phyloP scores from a whole-genome alignment of 2,329 filamentous ascomycete species.

The Penicillium sp. region DNA sequence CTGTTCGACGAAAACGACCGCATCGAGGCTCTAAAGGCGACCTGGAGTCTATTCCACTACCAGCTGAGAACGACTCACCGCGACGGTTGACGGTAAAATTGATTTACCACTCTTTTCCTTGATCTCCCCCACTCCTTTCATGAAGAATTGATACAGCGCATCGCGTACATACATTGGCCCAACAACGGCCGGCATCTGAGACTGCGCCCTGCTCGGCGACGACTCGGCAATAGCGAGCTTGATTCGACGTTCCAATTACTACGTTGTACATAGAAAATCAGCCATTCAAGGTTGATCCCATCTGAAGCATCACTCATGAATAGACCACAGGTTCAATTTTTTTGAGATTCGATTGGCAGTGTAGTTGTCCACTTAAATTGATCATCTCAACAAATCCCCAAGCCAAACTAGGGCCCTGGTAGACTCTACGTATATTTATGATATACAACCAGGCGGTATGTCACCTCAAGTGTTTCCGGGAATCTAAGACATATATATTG shows the following conservation, averaged over 20 bases:
- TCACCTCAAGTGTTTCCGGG: too few species aligned
- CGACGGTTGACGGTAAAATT: not conserved
- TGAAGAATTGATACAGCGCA: slow-evolving; percentile 9
- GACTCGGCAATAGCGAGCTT: not conserved
- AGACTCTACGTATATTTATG: too few species aligned
- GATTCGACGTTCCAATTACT: not conserved
- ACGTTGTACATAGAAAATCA: not conserved
- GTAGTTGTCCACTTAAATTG: too few species aligned
- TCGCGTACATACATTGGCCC: slow-evolving; percentile 15
- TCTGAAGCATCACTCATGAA: not conserved
- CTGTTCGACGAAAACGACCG: slow-evolving; percentile 55
- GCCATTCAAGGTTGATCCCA: not conserved
- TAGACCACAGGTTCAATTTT: not conserved
- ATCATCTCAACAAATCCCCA: too few species aligned
- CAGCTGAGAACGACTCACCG: slow-evolving; percentile 40
- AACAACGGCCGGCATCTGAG: not conserved
- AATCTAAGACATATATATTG: too few species aligned
- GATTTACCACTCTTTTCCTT: not conserved
- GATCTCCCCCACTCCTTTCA: not conserved
- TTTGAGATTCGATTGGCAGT: not conserved
- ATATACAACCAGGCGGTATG: too few species aligned
- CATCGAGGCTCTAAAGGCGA: slow-evolving; percentile 53
- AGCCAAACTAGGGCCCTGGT: too few species aligned
- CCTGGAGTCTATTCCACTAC: slow-evolving; percentile 60
- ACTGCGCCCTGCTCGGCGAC: not conserved